These are phyloP conservation scores for Alternaria alternata DNA, from an alignment of 2,329 filamentous ascomycete species.

Conservation along the genomic window DNA sequence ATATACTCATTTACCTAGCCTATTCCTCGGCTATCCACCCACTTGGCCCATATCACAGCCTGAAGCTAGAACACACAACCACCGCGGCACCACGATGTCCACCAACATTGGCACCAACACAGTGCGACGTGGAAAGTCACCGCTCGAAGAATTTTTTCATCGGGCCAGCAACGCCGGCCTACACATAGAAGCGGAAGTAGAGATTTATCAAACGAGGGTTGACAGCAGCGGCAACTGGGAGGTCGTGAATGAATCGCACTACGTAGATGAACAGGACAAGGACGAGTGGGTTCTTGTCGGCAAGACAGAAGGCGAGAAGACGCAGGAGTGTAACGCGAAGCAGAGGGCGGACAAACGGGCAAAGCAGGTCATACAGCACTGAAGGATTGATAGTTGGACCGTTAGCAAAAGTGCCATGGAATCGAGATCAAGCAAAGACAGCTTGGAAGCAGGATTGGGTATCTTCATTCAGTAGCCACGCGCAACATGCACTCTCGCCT, in stretches of 20 bases:
- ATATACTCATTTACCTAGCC: background rate
- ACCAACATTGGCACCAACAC: background rate
- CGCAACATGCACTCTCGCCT: background rate
- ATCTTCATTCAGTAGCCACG: slow-evolving; percentile 11
- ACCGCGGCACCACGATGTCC: background rate
- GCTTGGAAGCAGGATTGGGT: background rate
- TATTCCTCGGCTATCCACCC: too few species aligned
- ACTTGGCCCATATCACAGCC: background rate
- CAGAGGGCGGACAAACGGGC: background rate
- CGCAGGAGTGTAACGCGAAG: background rate
- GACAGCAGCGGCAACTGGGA: background rate
- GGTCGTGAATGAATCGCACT: background rate
- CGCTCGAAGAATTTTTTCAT: slow-evolving; percentile 14
- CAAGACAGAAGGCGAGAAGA: slow-evolving; percentile 4
- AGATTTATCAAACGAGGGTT: background rate
- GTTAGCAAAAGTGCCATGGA: background rate
- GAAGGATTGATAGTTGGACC: too few species aligned
- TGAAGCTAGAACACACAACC: background rate
- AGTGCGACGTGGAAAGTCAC: background rate
- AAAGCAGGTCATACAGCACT: background rate
- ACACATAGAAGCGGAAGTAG: background rate
- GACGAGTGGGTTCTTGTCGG: slow-evolving; percentile 4
- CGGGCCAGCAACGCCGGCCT: slow-evolving; percentile 11
- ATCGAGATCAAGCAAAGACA: background rate
- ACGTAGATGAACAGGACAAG: background rate